Percentiles rank a stretch among this genome's conserved stretches.
Evolutionary conservation across 345 rosid genomes (phyloP).

Genomic region (Clausena lansium): DNA sequence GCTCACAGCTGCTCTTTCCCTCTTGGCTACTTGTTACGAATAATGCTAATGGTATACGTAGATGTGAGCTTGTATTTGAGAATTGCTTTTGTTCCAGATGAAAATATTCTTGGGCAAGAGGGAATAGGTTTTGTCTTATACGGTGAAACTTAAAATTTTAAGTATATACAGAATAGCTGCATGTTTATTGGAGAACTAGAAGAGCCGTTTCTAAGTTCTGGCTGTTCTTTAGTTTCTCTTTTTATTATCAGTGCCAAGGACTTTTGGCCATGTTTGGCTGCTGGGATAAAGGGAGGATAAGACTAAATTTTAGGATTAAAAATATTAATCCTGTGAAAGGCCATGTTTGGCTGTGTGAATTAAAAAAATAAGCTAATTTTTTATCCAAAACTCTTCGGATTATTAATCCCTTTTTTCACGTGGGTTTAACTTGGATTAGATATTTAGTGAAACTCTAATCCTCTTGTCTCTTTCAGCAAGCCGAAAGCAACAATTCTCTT

Average conservation of each 20-base stretch:
- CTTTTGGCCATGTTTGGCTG: not conserved
- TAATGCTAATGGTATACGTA: conserved; percentile 33
- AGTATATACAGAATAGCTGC: not conserved
- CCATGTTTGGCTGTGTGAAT: too few species aligned
- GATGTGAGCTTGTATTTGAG: conserved; percentile 95
- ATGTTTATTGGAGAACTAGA: not conserved
- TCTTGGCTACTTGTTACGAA: conserved; percentile 25
- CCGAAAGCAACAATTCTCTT: too few species aligned
- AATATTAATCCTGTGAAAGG: too few species aligned
- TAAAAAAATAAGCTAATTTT: too few species aligned
- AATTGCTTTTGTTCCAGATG: conserved; percentile 85
- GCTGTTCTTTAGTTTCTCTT: not conserved
- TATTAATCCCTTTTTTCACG: too few species aligned
- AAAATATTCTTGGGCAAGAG: conserved; percentile 81
- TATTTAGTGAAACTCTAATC: too few species aligned
- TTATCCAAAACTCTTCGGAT: too few species aligned
- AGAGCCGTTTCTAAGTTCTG: not conserved
- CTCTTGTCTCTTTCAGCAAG: too few species aligned
- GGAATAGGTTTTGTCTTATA: conserved; percentile 67
- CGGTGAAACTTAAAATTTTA: conserved; percentile 22
- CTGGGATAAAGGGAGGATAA: too few species aligned
- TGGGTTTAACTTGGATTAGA: too few species aligned
- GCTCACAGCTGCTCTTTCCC: conserved; percentile 11
- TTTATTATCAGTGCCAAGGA: not conserved
- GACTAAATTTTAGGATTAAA: too few species aligned